Evolutionary conservation across 2,329 filamentous ascomycete species (phyloP).

Genomic region (Gliomastix tumulicola): DNA sequence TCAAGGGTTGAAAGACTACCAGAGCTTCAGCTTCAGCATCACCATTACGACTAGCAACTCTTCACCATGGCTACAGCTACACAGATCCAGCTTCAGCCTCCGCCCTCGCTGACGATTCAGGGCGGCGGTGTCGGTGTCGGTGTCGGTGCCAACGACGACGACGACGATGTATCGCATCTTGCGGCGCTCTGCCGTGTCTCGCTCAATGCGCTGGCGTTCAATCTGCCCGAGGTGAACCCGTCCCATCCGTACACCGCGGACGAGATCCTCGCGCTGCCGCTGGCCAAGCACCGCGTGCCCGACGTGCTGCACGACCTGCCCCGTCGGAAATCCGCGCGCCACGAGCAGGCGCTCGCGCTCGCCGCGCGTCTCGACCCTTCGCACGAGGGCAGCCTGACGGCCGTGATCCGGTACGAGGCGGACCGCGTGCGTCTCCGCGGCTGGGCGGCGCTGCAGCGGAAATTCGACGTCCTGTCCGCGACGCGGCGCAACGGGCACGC

Average conservation of each 20-base stretch:
- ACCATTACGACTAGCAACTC: no score
- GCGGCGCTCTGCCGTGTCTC: constrained; percentile 18
- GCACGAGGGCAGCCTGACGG: constrained; percentile 22
- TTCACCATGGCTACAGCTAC: constrained; percentile 22
- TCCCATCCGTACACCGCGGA: constrained; percentile 21
- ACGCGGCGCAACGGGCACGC: constrained; percentile 22
- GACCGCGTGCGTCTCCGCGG: constrained; percentile 26
- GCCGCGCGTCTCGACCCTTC: constrained; percentile 23
- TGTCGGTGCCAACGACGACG: no score
- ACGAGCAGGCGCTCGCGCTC: constrained; percentile 19
- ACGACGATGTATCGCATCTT: constrained; percentile 16
- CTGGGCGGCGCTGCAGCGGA: constrained; percentile 25
- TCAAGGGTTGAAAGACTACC: no score
- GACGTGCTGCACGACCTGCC: constrained; percentile 23
- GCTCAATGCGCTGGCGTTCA: constrained; percentile 16
- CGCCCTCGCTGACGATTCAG: constrained; percentile 9
- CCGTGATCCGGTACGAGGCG: constrained; percentile 27
- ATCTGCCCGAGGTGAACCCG: constrained; percentile 18
- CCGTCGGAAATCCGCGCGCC: constrained; percentile 22
- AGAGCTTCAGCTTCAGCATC: no score
- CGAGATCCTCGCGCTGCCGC: constrained; percentile 24
- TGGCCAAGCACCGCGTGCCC: constrained; percentile 18
- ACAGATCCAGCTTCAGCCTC: constrained; percentile 13
- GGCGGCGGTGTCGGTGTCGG: no score
- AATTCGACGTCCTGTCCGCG: constrained; percentile 21